Conservation (phyloP, 352 stramenopile genomes). For the Globisporangium apiculatum region DNA sequence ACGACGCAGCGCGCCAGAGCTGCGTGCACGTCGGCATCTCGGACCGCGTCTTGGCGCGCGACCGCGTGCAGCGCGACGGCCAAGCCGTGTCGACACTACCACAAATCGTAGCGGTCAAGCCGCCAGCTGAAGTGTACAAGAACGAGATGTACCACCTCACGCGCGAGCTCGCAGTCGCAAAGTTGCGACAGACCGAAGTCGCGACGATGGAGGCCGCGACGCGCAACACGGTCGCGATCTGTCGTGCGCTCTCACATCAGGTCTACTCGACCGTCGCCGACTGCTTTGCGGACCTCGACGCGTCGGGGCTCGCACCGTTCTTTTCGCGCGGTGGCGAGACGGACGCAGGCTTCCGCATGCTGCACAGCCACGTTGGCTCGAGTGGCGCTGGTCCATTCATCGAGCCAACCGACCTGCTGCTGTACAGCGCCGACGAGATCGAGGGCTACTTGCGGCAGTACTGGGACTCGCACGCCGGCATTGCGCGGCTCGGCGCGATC, state of each 20-base stretch:
- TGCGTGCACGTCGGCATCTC: constrained; percentile 68
- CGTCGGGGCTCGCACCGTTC: constrained; percentile 29
- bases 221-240: constrained; percentile 56
- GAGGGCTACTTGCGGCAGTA: constrained; percentile 65
- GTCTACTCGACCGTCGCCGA: constrained; percentile 37
- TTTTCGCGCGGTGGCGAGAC: constrained; percentile 48
- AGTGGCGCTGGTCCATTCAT: constrained; percentile 20
- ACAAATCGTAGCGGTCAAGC: constrained; percentile 38
- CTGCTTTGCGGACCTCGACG: constrained; percentile 49
- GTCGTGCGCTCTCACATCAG: constrained; percentile 32
- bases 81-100: constrained; percentile 13
- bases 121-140: constrained; percentile 43
- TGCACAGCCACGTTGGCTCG: constrained; percentile 45
- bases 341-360: constrained; percentile 53
- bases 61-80: constrained; percentile 18
- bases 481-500: constrained; percentile 33
- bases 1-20: constrained; percentile 46
- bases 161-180: constrained; percentile 34
- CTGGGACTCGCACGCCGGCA: constrained; percentile 26
- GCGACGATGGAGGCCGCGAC: constrained; percentile 51
- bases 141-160: constrained; percentile 61
- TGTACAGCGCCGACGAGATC: constrained; percentile 57
- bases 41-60: constrained; percentile 50
- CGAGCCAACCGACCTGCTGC: constrained; percentile 52
- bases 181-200: constrained; percentile 42